Percentiles rank a stretch among this genome's conserved stretches.
phyloP scores from a whole-genome alignment of 179 eudicot genomes.

The Carnegiea gigantea region DNA sequence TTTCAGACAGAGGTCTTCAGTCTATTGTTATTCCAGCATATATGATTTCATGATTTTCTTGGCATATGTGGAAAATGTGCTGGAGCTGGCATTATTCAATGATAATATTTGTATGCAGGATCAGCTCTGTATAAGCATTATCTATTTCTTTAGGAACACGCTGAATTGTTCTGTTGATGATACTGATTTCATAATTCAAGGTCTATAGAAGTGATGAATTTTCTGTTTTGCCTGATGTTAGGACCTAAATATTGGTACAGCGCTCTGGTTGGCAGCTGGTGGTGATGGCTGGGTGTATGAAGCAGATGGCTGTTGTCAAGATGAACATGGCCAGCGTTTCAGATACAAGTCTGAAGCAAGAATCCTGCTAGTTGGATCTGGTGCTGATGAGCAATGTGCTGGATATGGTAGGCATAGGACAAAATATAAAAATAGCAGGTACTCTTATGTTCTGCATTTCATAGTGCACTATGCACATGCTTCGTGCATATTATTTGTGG shows the following conservation, averaged over 20 bases:
- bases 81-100: not conserved
- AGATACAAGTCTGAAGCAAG: conserved; percentile 76
- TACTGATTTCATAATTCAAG: not conserved
- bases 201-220: not conserved
- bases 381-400: conserved; percentile 99
- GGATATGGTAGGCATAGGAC: conserved; percentile 98
- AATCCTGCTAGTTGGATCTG: conserved; percentile 94
- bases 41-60: not conserved
- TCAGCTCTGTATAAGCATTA: not conserved
- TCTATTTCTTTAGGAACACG: not conserved
- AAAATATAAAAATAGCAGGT: conserved; percentile 84
- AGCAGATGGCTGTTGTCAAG: conserved; percentile 17
- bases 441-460: conserved; percentile 9
- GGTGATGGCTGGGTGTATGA: conserved; percentile 85
- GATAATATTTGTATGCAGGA: conserved; percentile 3
- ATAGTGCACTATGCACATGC: not conserved
- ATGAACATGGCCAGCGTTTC: conserved; percentile 32
- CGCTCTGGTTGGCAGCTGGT: conserved; percentile 93
- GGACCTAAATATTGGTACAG: conserved; percentile 96
- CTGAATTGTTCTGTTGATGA: not conserved
- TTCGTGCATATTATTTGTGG: not conserved
- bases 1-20: not conserved
- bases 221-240: conserved; percentile 26
- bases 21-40: not conserved
- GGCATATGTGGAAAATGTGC: not conserved